Percentiles rank a stretch among this genome's conserved stretches.
These are phyloP conservation scores for Centrapalus pauciflorus DNA, from an alignment of 129 eudicot genomes.

Conservation along the genomic window DNA sequence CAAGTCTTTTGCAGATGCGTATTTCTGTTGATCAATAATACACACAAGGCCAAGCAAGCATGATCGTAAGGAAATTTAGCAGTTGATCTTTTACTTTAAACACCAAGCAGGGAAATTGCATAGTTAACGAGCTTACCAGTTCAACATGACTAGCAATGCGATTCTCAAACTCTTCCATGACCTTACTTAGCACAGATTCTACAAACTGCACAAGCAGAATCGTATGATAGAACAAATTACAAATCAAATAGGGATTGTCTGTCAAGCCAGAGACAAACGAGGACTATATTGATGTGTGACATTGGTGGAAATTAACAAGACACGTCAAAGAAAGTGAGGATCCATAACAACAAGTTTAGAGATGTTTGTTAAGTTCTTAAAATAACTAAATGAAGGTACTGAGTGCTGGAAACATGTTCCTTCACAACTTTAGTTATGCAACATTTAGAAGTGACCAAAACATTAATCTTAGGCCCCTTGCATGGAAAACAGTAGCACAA, in stretches of 20 bases:
- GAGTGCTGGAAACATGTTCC: not conserved
- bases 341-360: not conserved
- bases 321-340: not conserved
- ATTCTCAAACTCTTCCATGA: slow-evolving; percentile 89
- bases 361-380: not conserved
- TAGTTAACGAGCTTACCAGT: slow-evolving; percentile 43
- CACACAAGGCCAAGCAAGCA: slow-evolving; percentile 9
- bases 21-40: slow-evolving; percentile 35
- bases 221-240: not conserved
- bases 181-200: slow-evolving; percentile 84
- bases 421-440: not conserved
- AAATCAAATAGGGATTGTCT: not conserved
- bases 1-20: slow-evolving; percentile 39
- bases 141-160: slow-evolving; percentile 60
- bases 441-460: not conserved
- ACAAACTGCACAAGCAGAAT: slow-evolving; percentile 56
- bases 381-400: not conserved
- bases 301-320: not conserved
- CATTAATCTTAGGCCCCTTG: not conserved
- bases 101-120: slow-evolving; percentile 2
- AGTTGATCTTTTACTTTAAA: slow-evolving; percentile 2
- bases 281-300: not conserved
- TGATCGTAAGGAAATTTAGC: not conserved
- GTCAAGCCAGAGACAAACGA: not conserved
- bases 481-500: not conserved